Evolutionary conservation across 2,329 filamentous ascomycete species (phyloP), one percentile per base, ranked within the genome.

Genomic region (Ophiostoma ips): DNA sequence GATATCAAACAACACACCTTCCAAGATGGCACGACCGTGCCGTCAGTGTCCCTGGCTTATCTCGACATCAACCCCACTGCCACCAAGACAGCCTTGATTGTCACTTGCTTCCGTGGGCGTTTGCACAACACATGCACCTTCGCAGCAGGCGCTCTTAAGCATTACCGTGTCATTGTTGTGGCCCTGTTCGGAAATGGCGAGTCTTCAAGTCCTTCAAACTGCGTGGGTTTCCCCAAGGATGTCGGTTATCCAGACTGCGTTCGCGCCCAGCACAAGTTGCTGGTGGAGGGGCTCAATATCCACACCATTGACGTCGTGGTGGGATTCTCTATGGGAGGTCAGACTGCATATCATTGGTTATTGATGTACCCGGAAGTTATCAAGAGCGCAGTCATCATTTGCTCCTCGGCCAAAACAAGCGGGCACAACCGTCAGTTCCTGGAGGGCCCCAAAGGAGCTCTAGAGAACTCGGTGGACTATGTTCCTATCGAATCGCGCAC

Each of bases 321-420:
- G 3, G 75, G 75, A 2, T 77, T 75, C 66, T 74, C 70, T 45
- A 76, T 78, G 74, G 75, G 73, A 35, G 75, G 72, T 1, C 70
- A 69, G 19, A 68, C 75, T 50, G 66, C 72, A 2, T 78, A 72
- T 50, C 70, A 77, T 54, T 73, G 72, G 71, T 59, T 65, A 5
- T 64, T 68, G 1, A 64, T 74, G 43, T 72, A 67, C 49, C 72
- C 73, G 0, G 64, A 66, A n/a, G 72, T 75, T 30, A 64, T 69
- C 37, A 62, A 67, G 13, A 60, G 66, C 3, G 66, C 65, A 12
- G 68, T 74, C 8, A 67, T 71, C 1, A 68, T 77, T 31, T 75
- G 71, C 53, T 71, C 71, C 9, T 68, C 68, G 6, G 74, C 75
- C 0, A 61, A 61, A 28, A 76, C 74, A 0, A 70, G 69, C 18